Percentiles rank a stretch among this genome's conserved stretches.
Evolutionary conservation across 305 asterid species (phyloP).

Genomic region (Solanum hybrid): DNA sequence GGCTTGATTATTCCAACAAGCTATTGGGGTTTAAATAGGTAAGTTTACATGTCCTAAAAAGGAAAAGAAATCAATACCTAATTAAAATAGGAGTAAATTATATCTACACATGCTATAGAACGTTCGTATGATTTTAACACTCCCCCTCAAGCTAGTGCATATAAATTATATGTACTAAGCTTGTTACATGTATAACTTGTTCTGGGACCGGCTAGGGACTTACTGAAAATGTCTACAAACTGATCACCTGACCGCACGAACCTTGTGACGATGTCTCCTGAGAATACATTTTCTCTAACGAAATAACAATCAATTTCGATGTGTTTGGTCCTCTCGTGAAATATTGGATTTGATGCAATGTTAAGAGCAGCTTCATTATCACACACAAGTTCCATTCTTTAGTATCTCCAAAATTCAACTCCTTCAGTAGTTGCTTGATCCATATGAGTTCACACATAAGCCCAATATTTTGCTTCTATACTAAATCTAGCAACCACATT

Average conservation of each 20-base stretch:
- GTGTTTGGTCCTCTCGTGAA: too few species aligned
- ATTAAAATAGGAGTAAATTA: background rate
- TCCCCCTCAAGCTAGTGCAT: too few species aligned
- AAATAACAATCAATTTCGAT: too few species aligned
- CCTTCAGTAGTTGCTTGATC: background rate
- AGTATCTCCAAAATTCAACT: background rate
- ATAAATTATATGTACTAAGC: too few species aligned
- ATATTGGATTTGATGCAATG: too few species aligned
- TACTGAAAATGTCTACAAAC: too few species aligned
- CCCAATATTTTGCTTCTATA: background rate
- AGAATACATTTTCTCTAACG: too few species aligned
- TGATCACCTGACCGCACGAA: too few species aligned
- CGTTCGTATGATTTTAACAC: background rate
- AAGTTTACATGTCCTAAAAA: background rate
- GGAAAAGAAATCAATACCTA: background rate
- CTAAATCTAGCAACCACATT: background rate
- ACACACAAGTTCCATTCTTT: background rate
- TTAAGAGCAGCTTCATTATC: too few species aligned
- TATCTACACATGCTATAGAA: background rate
- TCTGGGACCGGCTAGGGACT: too few species aligned
- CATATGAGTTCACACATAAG: background rate
- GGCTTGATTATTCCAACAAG: background rate
- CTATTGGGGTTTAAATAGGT: background rate
- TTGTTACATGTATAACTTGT: too few species aligned
- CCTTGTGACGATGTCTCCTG: too few species aligned